Base-by-base conservation (phyloP, 2,329 filamentous ascomycete species). In the Rhynchosporium agropyri region DNA sequence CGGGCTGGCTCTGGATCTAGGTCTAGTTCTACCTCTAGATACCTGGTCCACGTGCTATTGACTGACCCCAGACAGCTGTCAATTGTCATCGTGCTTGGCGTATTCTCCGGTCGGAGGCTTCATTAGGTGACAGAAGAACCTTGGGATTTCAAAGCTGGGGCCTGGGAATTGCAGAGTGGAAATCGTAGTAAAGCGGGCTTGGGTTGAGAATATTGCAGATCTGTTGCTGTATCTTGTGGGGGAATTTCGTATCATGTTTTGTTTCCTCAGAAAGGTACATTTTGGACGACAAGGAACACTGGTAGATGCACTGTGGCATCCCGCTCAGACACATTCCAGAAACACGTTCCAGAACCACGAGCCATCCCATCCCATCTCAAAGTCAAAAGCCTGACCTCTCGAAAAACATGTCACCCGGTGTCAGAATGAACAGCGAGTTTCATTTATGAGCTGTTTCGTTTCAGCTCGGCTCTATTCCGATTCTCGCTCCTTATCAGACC, bases 21-120 rank as follows among this genome's bases (percentile, higher is more conserved):
- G 20, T 20, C 20, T 20, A 20, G 20, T 20, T 20, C 20, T 20
- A 20, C 20, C 20, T 20, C 20, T 20, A 20, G 1, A 10, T 38
- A 36, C 12, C n/a, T 54, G 33, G 51, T 2, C 51, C 33, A 33
- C 20, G 20, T 33, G 36, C 36, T 54, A 54, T 54, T 54, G 51
- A 20, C 33, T 40, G 38, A 54, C 36, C 51, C 51, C 40, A 42
- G 51, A 4, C 33, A 54, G 36, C 51, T 54, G 51, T 54, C 51
- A 54, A 54, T 54, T 28, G 40, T 54, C 51, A 54, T 42, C 15
- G 36, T 28, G 13, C 51, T 54, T 54, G 51, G 51, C 51, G 40
- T 15, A 13, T 42, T 26, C 20, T 54, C 4, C 5, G 43, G 9
- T 20, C 13, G 20, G 8, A 20, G 51, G 4, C 4, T 40, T 42